phyloP scores from a whole-genome alignment of 768 basidiomycete species.

The Naematelia aurantialba region DNA sequence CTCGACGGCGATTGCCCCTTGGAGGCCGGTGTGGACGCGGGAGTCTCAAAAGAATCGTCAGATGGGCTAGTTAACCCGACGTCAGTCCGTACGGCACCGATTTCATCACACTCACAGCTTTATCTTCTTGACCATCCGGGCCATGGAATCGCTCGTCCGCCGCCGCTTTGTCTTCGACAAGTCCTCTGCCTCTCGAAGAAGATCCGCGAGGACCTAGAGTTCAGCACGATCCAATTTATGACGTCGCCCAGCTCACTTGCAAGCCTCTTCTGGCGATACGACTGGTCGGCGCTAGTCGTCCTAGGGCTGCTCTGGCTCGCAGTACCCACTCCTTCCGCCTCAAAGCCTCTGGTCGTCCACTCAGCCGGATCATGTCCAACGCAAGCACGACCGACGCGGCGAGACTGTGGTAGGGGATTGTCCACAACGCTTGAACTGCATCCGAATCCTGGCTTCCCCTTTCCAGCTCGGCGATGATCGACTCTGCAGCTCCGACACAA shows the following conservation, averaged over 20 bases:
- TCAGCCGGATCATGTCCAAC: constrained; percentile 13
- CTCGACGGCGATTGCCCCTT: background rate
- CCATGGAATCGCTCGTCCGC: constrained; percentile 7
- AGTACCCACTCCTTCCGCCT: constrained; percentile 7
- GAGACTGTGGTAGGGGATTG: constrained; percentile 25
- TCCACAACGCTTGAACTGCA: constrained; percentile 22
- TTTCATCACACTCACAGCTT: constrained; percentile 16
- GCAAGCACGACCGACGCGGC: constrained; percentile 24
- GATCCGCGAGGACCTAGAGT: constrained; percentile 16
- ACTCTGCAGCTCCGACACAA: constrained; percentile 14
- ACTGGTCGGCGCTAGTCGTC: constrained; percentile 19
- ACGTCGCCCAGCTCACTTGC: constrained; percentile 4
- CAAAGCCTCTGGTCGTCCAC: background rate
- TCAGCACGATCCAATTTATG: background rate
- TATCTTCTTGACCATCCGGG: constrained; percentile 20
- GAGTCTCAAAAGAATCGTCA: background rate
- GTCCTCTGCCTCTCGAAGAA: constrained; percentile 11
- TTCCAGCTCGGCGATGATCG: constrained; percentile 17
- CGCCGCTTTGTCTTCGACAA: constrained; percentile 7
- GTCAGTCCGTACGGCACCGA: background rate
- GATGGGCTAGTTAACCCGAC: background rate
- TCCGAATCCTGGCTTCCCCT: background rate
- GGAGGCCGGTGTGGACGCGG: background rate
- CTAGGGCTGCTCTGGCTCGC: constrained; percentile 13
- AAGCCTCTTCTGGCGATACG: constrained; percentile 19